Base-by-base conservation (phyloP, 2,329 filamentous ascomycete genomes). In the Penicillium freii region DNA sequence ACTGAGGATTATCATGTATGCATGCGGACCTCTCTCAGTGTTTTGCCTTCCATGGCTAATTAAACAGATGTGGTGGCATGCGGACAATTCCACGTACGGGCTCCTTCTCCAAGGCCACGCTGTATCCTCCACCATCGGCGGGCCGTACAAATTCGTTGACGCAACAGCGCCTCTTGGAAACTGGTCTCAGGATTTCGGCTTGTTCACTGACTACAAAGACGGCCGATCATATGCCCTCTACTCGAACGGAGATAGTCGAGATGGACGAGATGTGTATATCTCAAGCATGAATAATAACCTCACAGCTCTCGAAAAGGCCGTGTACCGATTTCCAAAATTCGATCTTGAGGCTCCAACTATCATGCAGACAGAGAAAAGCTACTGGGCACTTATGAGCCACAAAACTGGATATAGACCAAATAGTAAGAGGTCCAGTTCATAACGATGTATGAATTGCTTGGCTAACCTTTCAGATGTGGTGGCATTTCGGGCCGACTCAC, bases 331-430 rank as follows among this genome's bases (percentile, higher is more conserved):
- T 53, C 75, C 82, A 66, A 86, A 86, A 61, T 85, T 78, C 59
- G 84, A 86, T 61, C 76, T 86, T 1, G 84, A 86, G 62, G 84
- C 83, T 0, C 84, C 84, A 0, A 84, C 81, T 0, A 85, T 86
- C 51, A 74, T 86, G 6, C 83, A 85, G 66, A 86, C 84, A 0
- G 82, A 86, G 2, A 76, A 77, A 57, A 84, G 81, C 62, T 86
- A 86, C 62, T 86, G 81, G 62, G 81, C 82, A 0, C 64, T 86
- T 36, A 85, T 86, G 83, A 84, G 81, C 62, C 84, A 86, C 60
- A 86, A 86, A 74, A 86, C 84, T 0, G 84, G 84, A 0, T 86
- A 86, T 54, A 74, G 84, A n/a, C 83, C 84, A 0, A 86, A 86
- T 51, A 85, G 76, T 72, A 45, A 58, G 67, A 57, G 23, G 0